Conservation (phyloP, 805 yeast genomes). For the Wickerhamomyces rabaulensis region DNA sequence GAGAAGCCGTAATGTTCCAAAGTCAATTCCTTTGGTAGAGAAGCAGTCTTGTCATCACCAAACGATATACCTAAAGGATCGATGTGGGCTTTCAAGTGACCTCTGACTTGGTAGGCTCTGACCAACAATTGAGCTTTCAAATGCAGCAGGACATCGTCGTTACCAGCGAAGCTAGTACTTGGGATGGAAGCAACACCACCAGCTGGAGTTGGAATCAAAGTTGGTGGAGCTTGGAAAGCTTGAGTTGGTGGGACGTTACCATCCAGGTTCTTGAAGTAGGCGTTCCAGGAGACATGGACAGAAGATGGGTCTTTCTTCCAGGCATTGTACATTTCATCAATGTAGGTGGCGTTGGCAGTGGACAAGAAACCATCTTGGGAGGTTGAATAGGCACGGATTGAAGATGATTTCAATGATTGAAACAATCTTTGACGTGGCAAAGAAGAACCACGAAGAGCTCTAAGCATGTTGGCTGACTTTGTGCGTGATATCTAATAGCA, state of each 20-base stretch:
- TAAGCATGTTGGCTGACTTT: conserved; percentile 16
- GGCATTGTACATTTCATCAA: conserved; percentile 96
- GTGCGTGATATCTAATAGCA: background rate
- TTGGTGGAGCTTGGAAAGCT: conserved; percentile 92
- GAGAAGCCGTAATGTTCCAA: conserved; percentile 90
- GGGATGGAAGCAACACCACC: conserved; percentile 70
- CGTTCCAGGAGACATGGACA: conserved; percentile 96
- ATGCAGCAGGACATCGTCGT: conserved; percentile 64
- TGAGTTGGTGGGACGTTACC: conserved; percentile 60
- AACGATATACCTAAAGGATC: conserved; percentile 93
- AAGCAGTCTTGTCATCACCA: conserved; percentile 54
- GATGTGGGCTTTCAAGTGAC: conserved; percentile 90
- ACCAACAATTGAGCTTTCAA: conserved; percentile 94
- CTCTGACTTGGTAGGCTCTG: conserved; percentile 98
- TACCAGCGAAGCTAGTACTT: conserved; percentile 33
- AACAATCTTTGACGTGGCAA: conserved; percentile 21
- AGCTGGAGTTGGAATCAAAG: conserved; percentile 73
- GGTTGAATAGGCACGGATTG: conserved; percentile 7
- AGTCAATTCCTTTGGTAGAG: conserved; percentile 80
- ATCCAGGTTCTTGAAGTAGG: conserved; percentile 89
- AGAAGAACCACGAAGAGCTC: conserved; percentile 20
- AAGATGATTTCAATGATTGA: conserved; percentile 7
- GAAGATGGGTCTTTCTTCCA: conserved; percentile 88
- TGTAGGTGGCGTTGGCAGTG: conserved; percentile 81
- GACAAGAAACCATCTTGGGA: conserved; percentile 68